Conservation (phyloP, 2,329 filamentous ascomycete genomes). For the Cercospora sp. region DNA sequence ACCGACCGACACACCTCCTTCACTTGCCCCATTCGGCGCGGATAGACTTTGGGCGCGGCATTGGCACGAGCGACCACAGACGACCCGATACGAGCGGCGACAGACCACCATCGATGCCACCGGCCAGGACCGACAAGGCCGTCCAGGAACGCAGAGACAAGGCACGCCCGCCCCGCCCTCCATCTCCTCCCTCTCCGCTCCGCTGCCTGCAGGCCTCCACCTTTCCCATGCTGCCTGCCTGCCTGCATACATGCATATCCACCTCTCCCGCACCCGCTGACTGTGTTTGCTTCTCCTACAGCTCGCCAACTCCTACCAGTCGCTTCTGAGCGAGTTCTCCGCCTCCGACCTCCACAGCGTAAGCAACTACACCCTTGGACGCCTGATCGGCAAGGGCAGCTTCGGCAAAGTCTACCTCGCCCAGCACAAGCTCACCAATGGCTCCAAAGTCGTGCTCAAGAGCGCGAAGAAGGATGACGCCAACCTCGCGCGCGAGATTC, state of each 20-base stretch:
- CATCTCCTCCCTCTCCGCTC: conserved; percentile 1
- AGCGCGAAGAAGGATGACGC: conserved; percentile 94
- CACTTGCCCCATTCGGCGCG: conserved; percentile 9
- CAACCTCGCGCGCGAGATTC: conserved; percentile 95
- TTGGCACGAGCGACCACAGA: not conserved
- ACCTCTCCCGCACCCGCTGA: conserved; percentile 9
- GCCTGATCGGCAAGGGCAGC: conserved; percentile 92
- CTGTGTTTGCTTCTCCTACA: conserved; percentile 43
- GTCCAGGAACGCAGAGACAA: conserved; percentile 41
- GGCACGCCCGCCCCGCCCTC: conserved; percentile 16
- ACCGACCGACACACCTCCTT: not conserved
- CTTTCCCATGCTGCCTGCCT: not conserved
- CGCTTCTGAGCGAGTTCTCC: conserved; percentile 94
- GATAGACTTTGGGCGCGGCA: conserved; percentile 4
- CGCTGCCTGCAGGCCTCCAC: not conserved
- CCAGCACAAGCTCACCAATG: conserved; percentile 95
- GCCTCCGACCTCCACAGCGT: conserved; percentile 87
- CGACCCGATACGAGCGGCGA: not conserved
- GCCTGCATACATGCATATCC: not conserved
- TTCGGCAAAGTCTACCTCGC: conserved; percentile 98
- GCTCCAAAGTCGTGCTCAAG: conserved; percentile 98
- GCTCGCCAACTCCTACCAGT: conserved; percentile 96
- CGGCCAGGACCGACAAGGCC: conserved; percentile 39
- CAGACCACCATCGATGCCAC: conserved; percentile 19
- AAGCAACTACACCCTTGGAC: conserved; percentile 90